Base-by-base conservation (phyloP, 768 basidiomycete species). In the Multifurca ochricompacta region DNA sequence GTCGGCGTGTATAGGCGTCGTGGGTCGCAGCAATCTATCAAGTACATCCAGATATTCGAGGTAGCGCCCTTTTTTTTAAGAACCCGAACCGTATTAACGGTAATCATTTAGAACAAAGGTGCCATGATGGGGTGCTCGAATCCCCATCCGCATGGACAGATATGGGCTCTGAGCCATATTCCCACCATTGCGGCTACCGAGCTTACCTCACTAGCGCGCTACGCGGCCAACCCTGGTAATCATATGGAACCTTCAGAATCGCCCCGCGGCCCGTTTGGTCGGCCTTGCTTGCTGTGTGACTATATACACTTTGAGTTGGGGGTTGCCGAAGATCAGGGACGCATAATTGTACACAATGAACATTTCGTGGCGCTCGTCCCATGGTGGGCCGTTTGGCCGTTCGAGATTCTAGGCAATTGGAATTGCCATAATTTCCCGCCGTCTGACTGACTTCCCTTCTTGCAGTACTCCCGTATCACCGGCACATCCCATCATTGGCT, bases 371-470 rank as follows among this genome's bases (percentile, higher is more conserved):
- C 85, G 0, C 64, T 95, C 2, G 91, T 94, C 3, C 93, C 93
- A 2, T 95, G 90, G 85, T 96, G 93, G 93, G 93, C 92, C 6
- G 79, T 80, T 30, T 96, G 92, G 93, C 93, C 93, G 0, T 96
- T 83, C 65, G 93, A 96, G 67, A 74, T 85, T 16, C 70, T 94
- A 62, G 66, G 87, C 86, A 62, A 62, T 75, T 70, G 13, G 1
- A 27, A 28, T n/a, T 30, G 11, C 21, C 19, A 28, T 53, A 59
- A 9, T n/a, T 18, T 11, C 28, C 19, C 6, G 18, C 13, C 37
- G 7, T 19, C 43, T 58, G 53, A 39, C 48, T 40, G 36, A 59
- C 55, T 10, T 46, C 42, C n/a, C 4, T 23, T 41, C 35, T 4
- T 34, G 18, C 57, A 90, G 88, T 91, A 46, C 71, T 91, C 28